phyloP scores from a whole-genome alignment of 2,329 filamentous ascomycete genomes.

The Cercospora sp. region DNA sequence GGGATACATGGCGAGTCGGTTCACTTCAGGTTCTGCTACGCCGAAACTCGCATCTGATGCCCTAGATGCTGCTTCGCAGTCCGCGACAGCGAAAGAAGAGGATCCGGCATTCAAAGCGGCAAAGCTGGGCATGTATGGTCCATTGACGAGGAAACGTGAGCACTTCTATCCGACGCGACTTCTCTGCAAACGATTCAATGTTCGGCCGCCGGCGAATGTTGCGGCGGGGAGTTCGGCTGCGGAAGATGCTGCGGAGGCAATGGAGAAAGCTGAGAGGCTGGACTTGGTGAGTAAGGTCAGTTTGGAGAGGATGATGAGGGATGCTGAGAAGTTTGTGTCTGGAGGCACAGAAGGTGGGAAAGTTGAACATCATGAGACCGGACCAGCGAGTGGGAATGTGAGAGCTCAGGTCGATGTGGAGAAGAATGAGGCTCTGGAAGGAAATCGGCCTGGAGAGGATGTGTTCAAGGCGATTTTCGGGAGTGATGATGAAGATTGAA shows the following conservation, averaged over 20 bases:
- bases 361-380: constrained; percentile 14
- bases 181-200: constrained; percentile 92
- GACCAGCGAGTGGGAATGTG: constrained; percentile 18
- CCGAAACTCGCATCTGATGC: constrained; percentile 39
- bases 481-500: constrained; percentile 56
- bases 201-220: constrained; percentile 70
- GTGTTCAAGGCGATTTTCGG: constrained; percentile 94
- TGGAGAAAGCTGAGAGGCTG: constrained; percentile 51
- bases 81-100: constrained; percentile 55
- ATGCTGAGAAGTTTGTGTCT: constrained; percentile 39
- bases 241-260: constrained; percentile 29
- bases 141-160: constrained; percentile 71
- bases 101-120: constrained; percentile 86
- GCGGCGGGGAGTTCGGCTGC: constrained; percentile 38
- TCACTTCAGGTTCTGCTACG: constrained; percentile 68
- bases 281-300: constrained; percentile 58
- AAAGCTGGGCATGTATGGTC: constrained; percentile 87
- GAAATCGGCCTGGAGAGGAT: constrained; percentile 69
- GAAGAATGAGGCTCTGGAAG: constrained; percentile 77
- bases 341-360: constrained; percentile 22
- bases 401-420: constrained; percentile 62
- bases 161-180: constrained; percentile 79
- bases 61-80: constrained; percentile 14
- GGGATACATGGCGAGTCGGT: constrained; percentile 88
- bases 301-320: constrained; percentile 57